Conservation (phyloP, 2,329 filamentous ascomycete species). For the Teratosphaeria pseudoeucalypti region DNA sequence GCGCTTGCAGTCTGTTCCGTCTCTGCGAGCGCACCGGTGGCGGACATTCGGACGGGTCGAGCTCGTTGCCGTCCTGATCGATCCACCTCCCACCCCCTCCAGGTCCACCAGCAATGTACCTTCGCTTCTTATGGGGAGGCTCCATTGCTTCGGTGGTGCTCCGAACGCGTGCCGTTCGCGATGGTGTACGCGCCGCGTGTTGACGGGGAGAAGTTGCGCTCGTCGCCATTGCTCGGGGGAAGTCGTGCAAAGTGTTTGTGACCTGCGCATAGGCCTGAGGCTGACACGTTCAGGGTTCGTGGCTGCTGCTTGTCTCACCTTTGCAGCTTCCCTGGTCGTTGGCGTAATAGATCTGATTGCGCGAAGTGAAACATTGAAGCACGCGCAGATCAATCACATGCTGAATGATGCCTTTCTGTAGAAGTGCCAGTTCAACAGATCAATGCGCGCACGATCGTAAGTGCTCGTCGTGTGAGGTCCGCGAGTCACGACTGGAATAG, state of each 20-base stretch:
- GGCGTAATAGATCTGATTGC: constrained; percentile 1
- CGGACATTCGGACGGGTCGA: not conserved
- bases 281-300: not conserved
- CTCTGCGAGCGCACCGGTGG: constrained; percentile 11
- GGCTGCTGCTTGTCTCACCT: constrained; percentile 1
- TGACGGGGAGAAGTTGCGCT: constrained; percentile 5
- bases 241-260: not conserved
- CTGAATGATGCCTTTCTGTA: too few species aligned
- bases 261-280: not conserved
- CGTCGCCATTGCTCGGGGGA: constrained; percentile 14
- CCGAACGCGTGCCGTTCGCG: constrained; percentile 15
- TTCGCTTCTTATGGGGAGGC: constrained; percentile 35
- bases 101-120: constrained; percentile 76
- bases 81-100: constrained; percentile 78
- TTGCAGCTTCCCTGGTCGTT: not conserved
- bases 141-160: constrained; percentile 26
- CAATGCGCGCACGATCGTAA: not conserved
- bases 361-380: not conserved
- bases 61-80: constrained; percentile 56
- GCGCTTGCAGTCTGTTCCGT: constrained; percentile 1
- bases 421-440: not conserved
- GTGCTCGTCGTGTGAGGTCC: too few species aligned
- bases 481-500: too few species aligned
- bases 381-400: not conserved
- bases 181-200: constrained; percentile 19